Percentiles rank a stretch among this genome's conserved stretches.
These are phyloP conservation scores for Ceratocystis lukuohia DNA, from an alignment of 2,329 filamentous ascomycete genomes.

Conservation along the genomic window DNA sequence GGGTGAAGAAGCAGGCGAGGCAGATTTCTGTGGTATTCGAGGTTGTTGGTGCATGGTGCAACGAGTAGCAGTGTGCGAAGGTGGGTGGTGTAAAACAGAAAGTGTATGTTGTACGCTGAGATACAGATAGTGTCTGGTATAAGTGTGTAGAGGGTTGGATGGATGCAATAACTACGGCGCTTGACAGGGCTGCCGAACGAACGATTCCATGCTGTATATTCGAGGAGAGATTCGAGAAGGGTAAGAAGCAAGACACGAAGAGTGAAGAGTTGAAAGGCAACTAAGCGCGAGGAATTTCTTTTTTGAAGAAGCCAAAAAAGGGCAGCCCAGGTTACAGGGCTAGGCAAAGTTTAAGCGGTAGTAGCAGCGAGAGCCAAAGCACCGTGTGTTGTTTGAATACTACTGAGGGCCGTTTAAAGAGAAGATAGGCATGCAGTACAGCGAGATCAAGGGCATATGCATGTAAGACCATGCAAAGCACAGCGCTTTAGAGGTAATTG, in stretches of 20 bases:
- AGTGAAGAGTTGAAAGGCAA: constrained; percentile 1
- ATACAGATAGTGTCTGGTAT: neutral
- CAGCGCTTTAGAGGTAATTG: no score
- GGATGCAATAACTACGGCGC: constrained; percentile 7
- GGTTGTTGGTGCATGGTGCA: constrained; percentile 75
- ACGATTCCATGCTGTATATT: constrained; percentile 18
- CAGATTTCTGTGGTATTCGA: constrained; percentile 56
- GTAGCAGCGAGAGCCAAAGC: neutral
- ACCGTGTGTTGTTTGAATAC: neutral
- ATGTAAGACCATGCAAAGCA: constrained; percentile 13
- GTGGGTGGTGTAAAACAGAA: neutral
- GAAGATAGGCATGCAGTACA: constrained; percentile 6
- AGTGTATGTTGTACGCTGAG: neutral
- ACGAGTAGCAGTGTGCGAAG: neutral
- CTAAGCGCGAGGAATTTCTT: neutral
- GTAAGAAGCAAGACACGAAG: neutral
- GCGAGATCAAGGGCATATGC: constrained; percentile 9
- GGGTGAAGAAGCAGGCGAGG: constrained; percentile 48
- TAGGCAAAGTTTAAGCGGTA: neutral
- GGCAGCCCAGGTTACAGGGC: neutral
- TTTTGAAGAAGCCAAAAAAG: neutral
- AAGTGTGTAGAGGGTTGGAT: neutral
- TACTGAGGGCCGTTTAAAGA: neutral
- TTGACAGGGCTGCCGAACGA: constrained; percentile 9
- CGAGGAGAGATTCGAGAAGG: constrained; percentile 15